A percentile compares a stretch with the other conserved stretches of the same genome.
phyloP scores from a whole-genome alignment of 2,329 filamentous ascomycete species.

The Tricladium varicosporioides region DNA sequence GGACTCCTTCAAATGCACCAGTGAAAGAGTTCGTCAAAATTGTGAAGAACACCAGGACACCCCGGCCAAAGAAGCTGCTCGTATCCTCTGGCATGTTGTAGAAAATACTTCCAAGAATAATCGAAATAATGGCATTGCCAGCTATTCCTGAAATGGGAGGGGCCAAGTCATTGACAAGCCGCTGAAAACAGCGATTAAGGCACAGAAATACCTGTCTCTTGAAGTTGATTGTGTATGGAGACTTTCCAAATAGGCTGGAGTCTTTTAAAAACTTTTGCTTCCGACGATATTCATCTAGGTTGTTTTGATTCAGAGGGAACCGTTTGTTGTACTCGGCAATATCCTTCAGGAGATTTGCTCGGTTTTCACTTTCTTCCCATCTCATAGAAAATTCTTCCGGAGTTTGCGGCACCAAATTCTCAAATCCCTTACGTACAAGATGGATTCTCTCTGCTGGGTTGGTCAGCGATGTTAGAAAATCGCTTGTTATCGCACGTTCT shows the following conservation, averaged over 20 bases:
- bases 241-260: constrained; percentile 35
- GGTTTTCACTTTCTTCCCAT: constrained; percentile 45
- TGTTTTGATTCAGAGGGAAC: constrained; percentile 31
- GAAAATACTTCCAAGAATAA: constrained; percentile 62
- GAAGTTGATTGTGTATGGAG: constrained; percentile 74
- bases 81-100: constrained; percentile 56
- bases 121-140: constrained; percentile 45
- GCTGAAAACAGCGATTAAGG: constrained; percentile 68
- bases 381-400: constrained; percentile 51
- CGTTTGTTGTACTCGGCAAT: constrained; percentile 49
- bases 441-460: constrained; percentile 55
- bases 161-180: constrained; percentile 63
- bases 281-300: constrained; percentile 33
- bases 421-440: constrained; percentile 51
- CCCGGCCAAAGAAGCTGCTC: constrained; percentile 58
- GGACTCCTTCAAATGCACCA: constrained; percentile 50
- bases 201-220: constrained; percentile 50
- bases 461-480: constrained; percentile 75
- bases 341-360: constrained; percentile 42
- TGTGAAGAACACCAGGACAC: constrained; percentile 65
- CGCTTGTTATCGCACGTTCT: constrained; percentile 48
- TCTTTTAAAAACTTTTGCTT: constrained; percentile 2
- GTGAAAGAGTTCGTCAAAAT: constrained; percentile 64
- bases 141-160: constrained; percentile 20
- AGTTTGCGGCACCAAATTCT: constrained; percentile 53